Evolutionary conservation across 106 monocot species (phyloP).

Genomic region (Dactylorhiza incarnata): DNA sequence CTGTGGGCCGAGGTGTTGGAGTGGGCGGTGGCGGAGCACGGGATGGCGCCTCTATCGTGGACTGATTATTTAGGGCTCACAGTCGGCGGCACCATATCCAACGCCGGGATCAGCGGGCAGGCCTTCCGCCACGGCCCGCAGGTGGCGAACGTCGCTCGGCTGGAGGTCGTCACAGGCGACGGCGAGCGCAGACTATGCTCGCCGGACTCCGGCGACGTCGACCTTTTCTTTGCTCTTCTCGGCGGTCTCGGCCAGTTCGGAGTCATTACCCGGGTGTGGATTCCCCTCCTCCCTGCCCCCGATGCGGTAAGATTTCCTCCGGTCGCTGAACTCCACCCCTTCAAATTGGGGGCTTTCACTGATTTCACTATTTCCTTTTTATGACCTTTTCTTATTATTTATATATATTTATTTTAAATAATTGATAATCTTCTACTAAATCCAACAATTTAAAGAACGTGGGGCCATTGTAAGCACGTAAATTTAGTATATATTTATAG

Average conservation of each 20-base stretch:
- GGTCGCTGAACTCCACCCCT: not conserved
- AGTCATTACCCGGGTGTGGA: slow-evolving; percentile 70
- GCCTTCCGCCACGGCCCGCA: slow-evolving; percentile 75
- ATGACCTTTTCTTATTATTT: too few species aligned
- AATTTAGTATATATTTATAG: too few species aligned
- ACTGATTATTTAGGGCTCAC: slow-evolving; percentile 83
- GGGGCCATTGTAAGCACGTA: too few species aligned
- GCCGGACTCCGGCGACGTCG: slow-evolving; percentile 12
- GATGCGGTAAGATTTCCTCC: slow-evolving; percentile 26
- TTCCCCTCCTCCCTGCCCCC: slow-evolving; percentile 56
- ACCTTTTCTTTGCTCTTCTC: slow-evolving; percentile 68
- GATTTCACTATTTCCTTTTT: too few species aligned
- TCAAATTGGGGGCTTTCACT: too few species aligned
- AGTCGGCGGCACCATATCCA: slow-evolving; percentile 85
- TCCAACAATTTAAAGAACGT: too few species aligned
- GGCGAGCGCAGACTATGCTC: slow-evolving; percentile 58
- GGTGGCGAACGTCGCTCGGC: slow-evolving; percentile 58
- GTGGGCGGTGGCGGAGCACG: slow-evolving; percentile 24
- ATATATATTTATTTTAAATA: too few species aligned
- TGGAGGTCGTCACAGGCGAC: slow-evolving; percentile 74
- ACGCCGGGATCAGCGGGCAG: slow-evolving; percentile 91
- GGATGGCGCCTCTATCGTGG: slow-evolving; percentile 72
- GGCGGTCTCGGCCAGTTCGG: slow-evolving; percentile 97
- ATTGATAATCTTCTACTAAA: too few species aligned
- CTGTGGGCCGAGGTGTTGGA: slow-evolving; percentile 64